Evolutionary conservation across 2,329 filamentous ascomycete genomes (phyloP).

Genomic region (Stachybotrys echinatus): DNA sequence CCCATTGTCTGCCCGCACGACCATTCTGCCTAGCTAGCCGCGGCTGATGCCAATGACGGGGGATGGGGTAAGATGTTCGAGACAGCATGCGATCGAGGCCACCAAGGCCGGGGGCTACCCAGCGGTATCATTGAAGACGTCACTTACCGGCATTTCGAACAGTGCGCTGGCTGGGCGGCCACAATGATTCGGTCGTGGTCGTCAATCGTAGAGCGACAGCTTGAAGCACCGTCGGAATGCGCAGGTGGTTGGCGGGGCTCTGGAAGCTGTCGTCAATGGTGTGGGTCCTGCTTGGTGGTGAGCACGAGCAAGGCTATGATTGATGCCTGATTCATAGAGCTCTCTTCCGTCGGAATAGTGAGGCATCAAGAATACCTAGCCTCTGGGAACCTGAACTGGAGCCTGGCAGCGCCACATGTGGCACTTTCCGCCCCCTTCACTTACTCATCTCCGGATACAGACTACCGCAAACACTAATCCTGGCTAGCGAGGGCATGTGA

Average conservation of each 20-base stretch:
- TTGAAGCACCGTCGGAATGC: background rate
- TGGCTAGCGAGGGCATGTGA: background rate
- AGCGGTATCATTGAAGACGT: no score
- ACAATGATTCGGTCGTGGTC: slow-evolving; percentile 12
- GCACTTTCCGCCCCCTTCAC: background rate
- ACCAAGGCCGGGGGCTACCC: no score
- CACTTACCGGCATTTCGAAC: slow-evolving; percentile 41
- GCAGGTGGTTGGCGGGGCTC: slow-evolving; percentile 10
- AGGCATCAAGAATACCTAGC: slow-evolving; percentile 3
- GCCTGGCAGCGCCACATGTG: background rate
- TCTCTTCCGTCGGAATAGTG: no score
- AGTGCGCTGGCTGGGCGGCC: slow-evolving; percentile 15
- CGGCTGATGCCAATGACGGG: slow-evolving; percentile 8
- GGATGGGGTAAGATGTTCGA: background rate
- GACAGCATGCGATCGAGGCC: no score
- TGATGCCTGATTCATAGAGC: slow-evolving; percentile 1
- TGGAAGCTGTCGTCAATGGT: slow-evolving; percentile 11
- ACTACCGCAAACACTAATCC: background rate
- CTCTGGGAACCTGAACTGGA: background rate
- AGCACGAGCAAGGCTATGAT: background rate
- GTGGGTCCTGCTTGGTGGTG: slow-evolving; percentile 1
- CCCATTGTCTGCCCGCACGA: slow-evolving; percentile 13
- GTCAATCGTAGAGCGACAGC: background rate
- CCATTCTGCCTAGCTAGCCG: background rate
- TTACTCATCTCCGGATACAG: background rate